phyloP scores from a whole-genome alignment of 768 basidiomycete genomes.

The Grammothele lineata region DNA sequence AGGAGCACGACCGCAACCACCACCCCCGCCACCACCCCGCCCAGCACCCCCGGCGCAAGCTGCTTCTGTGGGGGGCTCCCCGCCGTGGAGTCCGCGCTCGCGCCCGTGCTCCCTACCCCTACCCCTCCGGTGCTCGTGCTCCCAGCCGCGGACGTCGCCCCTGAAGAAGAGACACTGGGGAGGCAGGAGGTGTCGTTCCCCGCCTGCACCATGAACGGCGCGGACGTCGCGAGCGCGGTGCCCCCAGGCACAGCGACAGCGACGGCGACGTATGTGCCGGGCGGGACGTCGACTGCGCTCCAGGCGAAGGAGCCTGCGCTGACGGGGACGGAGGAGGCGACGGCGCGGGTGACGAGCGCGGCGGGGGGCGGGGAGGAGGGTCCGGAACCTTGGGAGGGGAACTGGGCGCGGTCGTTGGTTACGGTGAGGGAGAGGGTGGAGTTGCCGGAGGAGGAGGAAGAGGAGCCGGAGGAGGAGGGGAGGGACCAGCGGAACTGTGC shows the following conservation, averaged over 20 bases:
- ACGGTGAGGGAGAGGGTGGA: conserved; percentile 23
- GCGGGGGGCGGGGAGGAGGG: not conserved
- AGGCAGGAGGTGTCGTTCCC: conserved; percentile 18
- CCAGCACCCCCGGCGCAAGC: conserved; percentile 18
- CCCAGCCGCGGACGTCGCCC: not conserved
- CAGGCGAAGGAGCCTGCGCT: conserved; percentile 24
- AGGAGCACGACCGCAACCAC: conserved; percentile 20
- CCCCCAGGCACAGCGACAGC: conserved; percentile 20
- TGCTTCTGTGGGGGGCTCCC: not conserved
- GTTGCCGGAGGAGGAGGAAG: conserved; percentile 1
- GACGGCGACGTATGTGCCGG: conserved; percentile 30
- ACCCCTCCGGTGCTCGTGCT: not conserved
- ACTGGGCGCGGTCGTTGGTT: conserved; percentile 15
- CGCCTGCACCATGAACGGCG: conserved; percentile 27
- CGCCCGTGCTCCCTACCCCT: not conserved
- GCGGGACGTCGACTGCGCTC: conserved; percentile 29
- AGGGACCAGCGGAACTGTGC: conserved; percentile 24
- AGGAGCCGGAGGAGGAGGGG: conserved; percentile 9
- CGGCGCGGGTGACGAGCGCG: conserved; percentile 18
- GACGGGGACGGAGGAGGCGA: conserved; percentile 25
- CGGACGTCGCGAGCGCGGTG: conserved; percentile 22
- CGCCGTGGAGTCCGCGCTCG: not conserved
- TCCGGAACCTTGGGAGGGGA: too few species aligned
- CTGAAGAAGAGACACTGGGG: not conserved
- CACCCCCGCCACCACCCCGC: conserved; percentile 25